Evolutionary conservation across 1,284 basidiomycete genomes (phyloP).

Genomic region (Ceratobasidium theobromae): DNA sequence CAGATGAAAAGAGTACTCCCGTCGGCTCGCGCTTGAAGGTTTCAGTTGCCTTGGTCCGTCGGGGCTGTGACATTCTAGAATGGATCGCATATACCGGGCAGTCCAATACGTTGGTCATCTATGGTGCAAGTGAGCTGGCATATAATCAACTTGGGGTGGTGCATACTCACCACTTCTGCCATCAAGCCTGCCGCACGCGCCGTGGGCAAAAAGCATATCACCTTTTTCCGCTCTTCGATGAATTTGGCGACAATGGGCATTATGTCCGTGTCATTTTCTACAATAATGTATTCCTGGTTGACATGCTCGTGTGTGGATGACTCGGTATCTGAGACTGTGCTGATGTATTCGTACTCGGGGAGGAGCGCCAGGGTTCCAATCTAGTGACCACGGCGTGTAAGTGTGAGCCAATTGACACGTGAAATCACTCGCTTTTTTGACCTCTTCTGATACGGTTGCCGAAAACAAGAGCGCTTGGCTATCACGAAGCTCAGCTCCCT

Average conservation of each 20-base stretch:
- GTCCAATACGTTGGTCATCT: conserved; percentile 31
- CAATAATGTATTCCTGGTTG: conserved; percentile 53
- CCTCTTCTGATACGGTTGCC: conserved; percentile 48
- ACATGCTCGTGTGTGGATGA: conserved; percentile 68
- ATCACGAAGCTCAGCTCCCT: conserved; percentile 39
- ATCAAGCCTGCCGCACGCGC: conserved; percentile 61
- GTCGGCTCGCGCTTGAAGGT: conserved; percentile 52
- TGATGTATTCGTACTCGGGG: conserved; percentile 59
- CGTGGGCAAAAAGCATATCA: conserved; percentile 69
- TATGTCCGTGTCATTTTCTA: conserved; percentile 47
- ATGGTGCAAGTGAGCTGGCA: conserved; percentile 42
- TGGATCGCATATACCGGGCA: conserved; percentile 51
- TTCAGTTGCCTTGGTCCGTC: conserved; percentile 53
- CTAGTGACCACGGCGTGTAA: neutral
- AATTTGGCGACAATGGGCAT: conserved; percentile 50
- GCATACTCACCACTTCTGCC: conserved; percentile 49
- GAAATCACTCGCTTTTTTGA: conserved; percentile 46
- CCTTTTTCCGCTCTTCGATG: conserved; percentile 46
- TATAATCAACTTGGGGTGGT: conserved; percentile 37
- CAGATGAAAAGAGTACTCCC: conserved; percentile 51
- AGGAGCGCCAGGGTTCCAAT: conserved; percentile 43
- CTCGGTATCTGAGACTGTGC: conserved; percentile 62
- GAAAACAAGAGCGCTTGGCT: conserved; percentile 51
- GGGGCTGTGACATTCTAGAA: conserved; percentile 50
- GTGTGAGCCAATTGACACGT: neutral